A percentile compares a stretch with the other conserved stretches of the same genome.
These are phyloP conservation scores for Pugionium dolabratum DNA, from an alignment of 345 rosid genomes.

Conservation along the genomic window DNA sequence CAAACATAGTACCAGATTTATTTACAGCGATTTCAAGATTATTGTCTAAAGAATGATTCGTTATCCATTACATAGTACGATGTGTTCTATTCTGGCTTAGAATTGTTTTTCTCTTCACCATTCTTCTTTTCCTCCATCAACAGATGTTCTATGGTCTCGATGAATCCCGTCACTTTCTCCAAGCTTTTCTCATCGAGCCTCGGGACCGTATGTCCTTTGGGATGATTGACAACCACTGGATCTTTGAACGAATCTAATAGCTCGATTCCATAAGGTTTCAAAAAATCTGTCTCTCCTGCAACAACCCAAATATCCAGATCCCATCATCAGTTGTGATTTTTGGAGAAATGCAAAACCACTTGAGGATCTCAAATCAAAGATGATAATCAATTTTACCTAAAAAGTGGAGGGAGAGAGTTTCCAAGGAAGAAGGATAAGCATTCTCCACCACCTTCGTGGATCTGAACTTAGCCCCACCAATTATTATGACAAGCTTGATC, in stretches of 20 bases:
- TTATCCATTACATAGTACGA: background rate
- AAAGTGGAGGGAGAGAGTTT: slow-evolving; percentile 70
- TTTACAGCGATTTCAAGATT: slow-evolving; percentile 10
- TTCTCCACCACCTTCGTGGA: slow-evolving; percentile 50
- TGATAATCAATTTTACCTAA: slow-evolving; percentile 47
- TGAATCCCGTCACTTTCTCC: slow-evolving; percentile 46
- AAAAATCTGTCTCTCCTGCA: slow-evolving; percentile 83
- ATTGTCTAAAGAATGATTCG: background rate
- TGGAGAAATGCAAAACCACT: background rate
- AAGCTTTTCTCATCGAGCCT: slow-evolving; percentile 74
- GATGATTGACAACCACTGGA: slow-evolving; percentile 71
- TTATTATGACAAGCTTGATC: slow-evolving; percentile 62
- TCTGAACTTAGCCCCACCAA: slow-evolving; percentile 76
- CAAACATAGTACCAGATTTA: slow-evolving; percentile 1
- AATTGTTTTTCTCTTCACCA: slow-evolving; percentile 1
- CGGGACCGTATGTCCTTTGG: slow-evolving; percentile 93
- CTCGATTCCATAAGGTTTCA: slow-evolving; percentile 66
- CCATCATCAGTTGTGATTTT: background rate
- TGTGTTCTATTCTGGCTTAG: background rate
- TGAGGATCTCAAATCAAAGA: background rate
- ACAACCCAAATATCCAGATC: background rate
- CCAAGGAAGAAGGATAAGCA: slow-evolving; percentile 62
- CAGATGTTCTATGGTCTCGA: slow-evolving; percentile 49
- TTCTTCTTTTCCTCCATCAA: slow-evolving; percentile 37
- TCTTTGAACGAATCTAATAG: slow-evolving; percentile 54